Evolutionary conservation across 2,329 filamentous ascomycete species (phyloP).

Genomic region (Aspergillus sclerotialis): DNA sequence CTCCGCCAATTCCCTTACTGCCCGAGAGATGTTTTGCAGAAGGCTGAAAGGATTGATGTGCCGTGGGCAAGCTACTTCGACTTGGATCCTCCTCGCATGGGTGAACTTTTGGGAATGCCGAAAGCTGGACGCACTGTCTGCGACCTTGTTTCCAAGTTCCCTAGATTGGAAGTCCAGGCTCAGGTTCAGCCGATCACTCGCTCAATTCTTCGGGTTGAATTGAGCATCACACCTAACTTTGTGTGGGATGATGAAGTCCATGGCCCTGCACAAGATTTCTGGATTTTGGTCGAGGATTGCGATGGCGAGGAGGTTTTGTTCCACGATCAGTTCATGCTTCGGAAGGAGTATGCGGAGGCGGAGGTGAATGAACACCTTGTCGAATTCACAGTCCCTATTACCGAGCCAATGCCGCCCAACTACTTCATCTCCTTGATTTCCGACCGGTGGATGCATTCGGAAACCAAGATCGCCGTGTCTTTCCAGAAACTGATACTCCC

Average conservation of each 20-base stretch:
- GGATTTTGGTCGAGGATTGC: constrained; percentile 95
- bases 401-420: constrained; percentile 95
- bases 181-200: constrained; percentile 92
- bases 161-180: constrained; percentile 83
- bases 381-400: constrained; percentile 93
- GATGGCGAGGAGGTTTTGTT: constrained; percentile 94
- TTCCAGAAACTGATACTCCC: constrained; percentile 93
- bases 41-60: constrained; percentile 91
- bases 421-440: constrained; percentile 96
- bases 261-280: constrained; percentile 84
- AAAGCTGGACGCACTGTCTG: constrained; percentile 83
- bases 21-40: constrained; percentile 77
- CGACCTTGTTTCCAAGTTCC: constrained; percentile 82
- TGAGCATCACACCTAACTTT: constrained; percentile 90
- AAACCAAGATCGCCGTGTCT: constrained; percentile 85
- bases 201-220: constrained; percentile 82
- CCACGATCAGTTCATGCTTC: constrained; percentile 88
- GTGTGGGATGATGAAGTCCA: constrained; percentile 90
- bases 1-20: constrained; percentile 82
- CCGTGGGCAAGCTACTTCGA: constrained; percentile 93
- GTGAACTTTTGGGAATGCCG: constrained; percentile 83
- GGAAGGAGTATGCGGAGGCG: constrained; percentile 76
- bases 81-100: constrained; percentile 92
- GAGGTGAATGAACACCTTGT: constrained; percentile 91
- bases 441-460: constrained; percentile 97